These are phyloP conservation scores for Curvularia hawaiiensis DNA, from an alignment of 2,329 filamentous ascomycete species.

Conservation along the genomic window DNA sequence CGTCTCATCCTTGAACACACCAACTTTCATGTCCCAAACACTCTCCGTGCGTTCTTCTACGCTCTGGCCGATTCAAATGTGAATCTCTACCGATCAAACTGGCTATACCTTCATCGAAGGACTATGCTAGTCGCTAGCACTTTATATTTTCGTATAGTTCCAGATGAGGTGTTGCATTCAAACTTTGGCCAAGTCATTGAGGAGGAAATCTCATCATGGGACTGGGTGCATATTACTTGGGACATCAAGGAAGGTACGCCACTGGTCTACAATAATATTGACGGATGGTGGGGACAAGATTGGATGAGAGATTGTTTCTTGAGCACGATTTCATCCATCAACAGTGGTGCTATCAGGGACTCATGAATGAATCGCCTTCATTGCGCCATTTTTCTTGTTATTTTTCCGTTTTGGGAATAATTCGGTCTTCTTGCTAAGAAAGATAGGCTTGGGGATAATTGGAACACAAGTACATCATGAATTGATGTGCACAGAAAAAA, in stretches of 20 bases:
- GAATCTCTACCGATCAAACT: neutral
- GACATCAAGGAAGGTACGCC: neutral
- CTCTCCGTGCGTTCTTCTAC: constrained; percentile 9
- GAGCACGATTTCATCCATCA: neutral
- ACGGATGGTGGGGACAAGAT: neutral
- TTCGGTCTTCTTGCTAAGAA: neutral
- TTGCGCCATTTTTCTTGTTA: neutral
- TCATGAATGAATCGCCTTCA: neutral
- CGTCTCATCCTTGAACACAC: constrained; percentile 7
- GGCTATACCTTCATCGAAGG: neutral
- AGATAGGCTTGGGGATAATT: neutral
- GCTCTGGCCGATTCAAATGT: constrained; percentile 5
- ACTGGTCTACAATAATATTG: neutral
- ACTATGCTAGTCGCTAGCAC: neutral
- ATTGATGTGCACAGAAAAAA: neutral
- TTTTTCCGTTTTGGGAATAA: neutral
- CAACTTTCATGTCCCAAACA: constrained; percentile 11
- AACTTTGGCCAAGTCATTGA: too few relatives aligned
- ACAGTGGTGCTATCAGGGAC: neutral
- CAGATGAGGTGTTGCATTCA: neutral
- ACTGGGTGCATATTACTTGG: constrained; percentile 9
- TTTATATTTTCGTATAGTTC: neutral
- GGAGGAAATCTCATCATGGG: neutral
- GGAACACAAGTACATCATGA: neutral
- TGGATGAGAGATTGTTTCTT: constrained; percentile 5